These are phyloP conservation scores for Pseudocercospora cruenta DNA, from an alignment of 2,329 filamentous ascomycete genomes.

Conservation along the genomic window DNA sequence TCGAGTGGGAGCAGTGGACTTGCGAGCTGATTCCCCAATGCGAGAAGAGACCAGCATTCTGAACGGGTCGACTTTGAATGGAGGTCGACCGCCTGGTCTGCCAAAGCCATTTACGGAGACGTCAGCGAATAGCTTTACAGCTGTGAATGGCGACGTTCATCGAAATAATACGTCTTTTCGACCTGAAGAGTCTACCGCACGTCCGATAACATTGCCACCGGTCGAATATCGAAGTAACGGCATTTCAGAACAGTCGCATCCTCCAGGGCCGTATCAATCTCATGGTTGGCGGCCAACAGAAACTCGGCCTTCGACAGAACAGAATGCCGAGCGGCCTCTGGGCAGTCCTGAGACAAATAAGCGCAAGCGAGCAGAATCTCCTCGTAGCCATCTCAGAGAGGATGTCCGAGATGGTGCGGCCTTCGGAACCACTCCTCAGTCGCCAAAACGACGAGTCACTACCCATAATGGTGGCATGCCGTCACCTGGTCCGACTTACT, in stretches of 20 bases:
- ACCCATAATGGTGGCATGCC: constrained; percentile 1
- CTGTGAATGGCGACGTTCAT: constrained; percentile 36
- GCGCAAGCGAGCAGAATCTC: constrained; percentile 31
- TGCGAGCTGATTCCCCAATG: constrained; percentile 28
- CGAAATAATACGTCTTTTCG: constrained; percentile 21
- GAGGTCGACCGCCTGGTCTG: constrained; percentile 20
- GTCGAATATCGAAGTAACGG: constrained; percentile 13
- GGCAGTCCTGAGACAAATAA: constrained; percentile 21
- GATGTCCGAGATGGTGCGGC: constrained; percentile 5
- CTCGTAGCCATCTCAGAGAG: constrained; percentile 12
- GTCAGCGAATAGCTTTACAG: constrained; percentile 35
- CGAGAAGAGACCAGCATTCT: constrained; percentile 26
- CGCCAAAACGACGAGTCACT: constrained; percentile 30
- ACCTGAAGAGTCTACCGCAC: constrained; percentile 19
- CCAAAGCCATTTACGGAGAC: constrained; percentile 26
- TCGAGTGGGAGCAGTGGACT: constrained; percentile 16
- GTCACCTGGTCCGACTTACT: neutral
- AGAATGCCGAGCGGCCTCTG: neutral
- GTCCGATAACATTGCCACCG: constrained; percentile 12
- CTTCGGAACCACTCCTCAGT: constrained; percentile 10
- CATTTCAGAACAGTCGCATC: constrained; percentile 2
- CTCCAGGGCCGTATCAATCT: constrained; percentile 14
- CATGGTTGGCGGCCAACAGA: constrained; percentile 31
- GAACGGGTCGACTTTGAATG: constrained; percentile 24
- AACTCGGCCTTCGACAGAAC: constrained; percentile 6